phyloP scores from a whole-genome alignment of 768 basidiomycete genomes.

The Russula vinacea region DNA sequence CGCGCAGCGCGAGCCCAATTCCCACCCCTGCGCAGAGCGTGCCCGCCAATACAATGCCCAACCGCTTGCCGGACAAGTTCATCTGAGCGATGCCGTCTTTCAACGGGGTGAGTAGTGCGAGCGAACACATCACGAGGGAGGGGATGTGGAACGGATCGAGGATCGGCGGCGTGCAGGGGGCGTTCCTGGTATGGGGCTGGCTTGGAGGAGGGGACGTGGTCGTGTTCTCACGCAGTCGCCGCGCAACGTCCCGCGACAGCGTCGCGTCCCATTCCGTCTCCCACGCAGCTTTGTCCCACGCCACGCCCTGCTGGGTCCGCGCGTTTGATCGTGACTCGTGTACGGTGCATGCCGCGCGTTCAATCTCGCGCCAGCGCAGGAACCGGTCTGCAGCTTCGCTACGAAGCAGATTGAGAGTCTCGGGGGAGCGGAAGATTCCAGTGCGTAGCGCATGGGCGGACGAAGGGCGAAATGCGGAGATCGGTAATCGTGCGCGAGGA shows the following conservation, averaged over 20 bases:
- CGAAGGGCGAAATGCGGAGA: constrained; percentile 57
- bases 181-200: constrained; percentile 23
- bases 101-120: constrained; percentile 56
- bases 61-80: constrained; percentile 31
- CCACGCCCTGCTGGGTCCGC: constrained; percentile 19
- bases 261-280: constrained; percentile 60
- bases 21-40: constrained; percentile 48
- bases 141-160: constrained; percentile 69
- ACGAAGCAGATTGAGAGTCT: constrained; percentile 54
- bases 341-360: constrained; percentile 51
- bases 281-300: constrained; percentile 64
- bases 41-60: constrained; percentile 40
- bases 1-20: constrained; percentile 39
- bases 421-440: constrained; percentile 64
- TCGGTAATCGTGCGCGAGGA: constrained; percentile 22
- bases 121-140: constrained; percentile 56
- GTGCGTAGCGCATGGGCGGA: constrained; percentile 51
- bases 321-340: constrained; percentile 31
- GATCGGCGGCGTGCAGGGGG: constrained; percentile 34
- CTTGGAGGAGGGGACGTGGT: constrained; percentile 2
- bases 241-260: constrained; percentile 61
- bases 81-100: constrained; percentile 34
- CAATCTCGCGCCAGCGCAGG: constrained; percentile 68
- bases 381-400: constrained; percentile 67
- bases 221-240: constrained; percentile 44